These are phyloP conservation scores for Jimgerdemannia flammicorona DNA, from an alignment of 192 early-diverging fungal genomes.

Conservation along the genomic window DNA sequence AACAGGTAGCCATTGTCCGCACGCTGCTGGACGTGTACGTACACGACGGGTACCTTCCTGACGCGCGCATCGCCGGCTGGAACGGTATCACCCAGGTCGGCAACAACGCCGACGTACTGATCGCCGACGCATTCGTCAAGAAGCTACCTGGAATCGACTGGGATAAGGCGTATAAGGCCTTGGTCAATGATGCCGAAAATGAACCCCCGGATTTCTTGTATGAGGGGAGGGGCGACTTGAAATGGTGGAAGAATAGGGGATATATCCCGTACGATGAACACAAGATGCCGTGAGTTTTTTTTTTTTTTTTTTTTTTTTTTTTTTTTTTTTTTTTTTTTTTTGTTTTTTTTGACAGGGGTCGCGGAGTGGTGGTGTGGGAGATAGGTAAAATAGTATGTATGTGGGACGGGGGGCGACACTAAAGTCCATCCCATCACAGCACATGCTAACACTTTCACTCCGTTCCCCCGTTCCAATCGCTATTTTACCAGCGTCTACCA, in stretches of 20 bases:
- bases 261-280: conserved; percentile 14
- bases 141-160: conserved; percentile 13
- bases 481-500: not conserved
- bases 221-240: conserved; percentile 17
- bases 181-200: conserved; percentile 17
- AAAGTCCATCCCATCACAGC: not conserved
- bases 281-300: not conserved
- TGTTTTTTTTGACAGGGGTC: too few relatives aligned
- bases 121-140: conserved; percentile 26
- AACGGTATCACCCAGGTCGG: conserved; percentile 26
- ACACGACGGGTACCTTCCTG: not conserved
- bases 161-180: conserved; percentile 15
- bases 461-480: too few relatives aligned
- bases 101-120: conserved; percentile 23
- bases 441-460: too few relatives aligned
- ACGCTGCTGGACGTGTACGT: not conserved
- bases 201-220: not conserved
- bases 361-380: too few relatives aligned
- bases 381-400: too few relatives aligned
- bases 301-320: too few relatives aligned
- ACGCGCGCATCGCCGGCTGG: not conserved
- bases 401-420: not conserved
- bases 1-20: not conserved
- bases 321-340: too few relatives aligned
- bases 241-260: conserved; percentile 13